These are phyloP conservation scores for Stevia rebaudiana DNA, from an alignment of 140 eudicot genomes.

Conservation along the genomic window DNA sequence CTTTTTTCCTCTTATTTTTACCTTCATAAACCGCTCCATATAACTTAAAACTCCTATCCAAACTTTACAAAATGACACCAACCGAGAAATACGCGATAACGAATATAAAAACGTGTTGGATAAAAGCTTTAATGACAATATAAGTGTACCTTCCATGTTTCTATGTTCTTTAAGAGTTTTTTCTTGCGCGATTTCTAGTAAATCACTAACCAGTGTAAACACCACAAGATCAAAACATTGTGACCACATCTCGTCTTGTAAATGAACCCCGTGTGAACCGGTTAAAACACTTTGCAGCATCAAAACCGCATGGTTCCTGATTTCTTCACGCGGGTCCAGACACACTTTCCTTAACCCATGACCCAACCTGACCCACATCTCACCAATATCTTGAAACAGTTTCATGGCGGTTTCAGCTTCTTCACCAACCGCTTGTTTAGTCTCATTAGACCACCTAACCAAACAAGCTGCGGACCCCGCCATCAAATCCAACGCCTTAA, in stretches of 20 bases:
- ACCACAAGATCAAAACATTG: constrained; percentile 79
- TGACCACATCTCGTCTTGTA: constrained; percentile 52
- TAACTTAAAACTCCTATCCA: constrained; percentile 71
- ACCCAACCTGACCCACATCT: constrained; percentile 81
- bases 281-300: constrained; percentile 63
- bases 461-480: constrained; percentile 59
- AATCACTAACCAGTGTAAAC: constrained; percentile 64
- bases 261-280: constrained; percentile 48
- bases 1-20: constrained; percentile 60
- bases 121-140: constrained; percentile 60
- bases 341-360: constrained; percentile 72
- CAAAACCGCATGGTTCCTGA: constrained; percentile 71
- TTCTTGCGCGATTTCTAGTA: constrained; percentile 66
- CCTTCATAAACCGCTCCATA: constrained; percentile 63
- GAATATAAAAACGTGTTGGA: constrained; percentile 48
- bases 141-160: constrained; percentile 76
- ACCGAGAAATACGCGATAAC: constrained; percentile 44
- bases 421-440: constrained; percentile 40
- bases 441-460: constrained; percentile 52
- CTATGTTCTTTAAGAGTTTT: constrained; percentile 68
- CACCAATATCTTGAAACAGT: constrained; percentile 63
- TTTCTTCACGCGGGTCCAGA: constrained; percentile 78
- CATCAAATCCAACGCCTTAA: constrained; percentile 74
- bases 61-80: constrained; percentile 64
- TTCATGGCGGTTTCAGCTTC: constrained; percentile 49